phyloP scores from a whole-genome alignment of 306 rosid genomes.

The Astragalus glycyphyllos region DNA sequence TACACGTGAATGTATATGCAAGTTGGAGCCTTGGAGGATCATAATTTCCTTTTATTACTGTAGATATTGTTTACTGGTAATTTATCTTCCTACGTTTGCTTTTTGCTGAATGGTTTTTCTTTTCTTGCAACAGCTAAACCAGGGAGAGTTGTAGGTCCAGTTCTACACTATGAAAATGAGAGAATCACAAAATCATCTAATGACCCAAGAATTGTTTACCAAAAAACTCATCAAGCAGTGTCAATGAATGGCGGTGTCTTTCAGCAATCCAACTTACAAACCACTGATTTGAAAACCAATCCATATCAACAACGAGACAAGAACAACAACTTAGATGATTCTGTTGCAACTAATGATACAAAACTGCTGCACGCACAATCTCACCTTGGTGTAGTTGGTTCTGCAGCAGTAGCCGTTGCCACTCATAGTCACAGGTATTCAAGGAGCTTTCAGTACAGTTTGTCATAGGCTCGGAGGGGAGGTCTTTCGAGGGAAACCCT shows the following conservation, averaged over 20 bases:
- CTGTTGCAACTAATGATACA: slow-evolving; percentile 39
- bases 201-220: slow-evolving; percentile 50
- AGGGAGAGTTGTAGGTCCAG: slow-evolving; percentile 71
- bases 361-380: slow-evolving; percentile 61
- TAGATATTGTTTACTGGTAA: background rate
- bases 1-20: background rate
- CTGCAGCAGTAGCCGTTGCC: slow-evolving; percentile 60
- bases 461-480: slow-evolving; percentile 44
- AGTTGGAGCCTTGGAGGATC: background rate
- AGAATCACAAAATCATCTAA: slow-evolving; percentile 48
- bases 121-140: slow-evolving; percentile 58
- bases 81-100: background rate
- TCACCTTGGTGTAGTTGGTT: slow-evolving; percentile 63
- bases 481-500: slow-evolving; percentile 14
- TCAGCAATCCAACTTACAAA: slow-evolving; percentile 40
- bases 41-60: background rate
- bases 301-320: slow-evolving; percentile 49
- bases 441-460: slow-evolving; percentile 52
- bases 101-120: slow-evolving; percentile 10
- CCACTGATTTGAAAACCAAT: slow-evolving; percentile 50
- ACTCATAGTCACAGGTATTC: slow-evolving; percentile 63
- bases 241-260: slow-evolving; percentile 49
- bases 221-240: slow-evolving; percentile 47
- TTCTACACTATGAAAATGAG: slow-evolving; percentile 54
- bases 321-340: slow-evolving; percentile 47